Conservation (phyloP, 2,329 filamentous ascomycete genomes). For the Epichloe elymi region DNA sequence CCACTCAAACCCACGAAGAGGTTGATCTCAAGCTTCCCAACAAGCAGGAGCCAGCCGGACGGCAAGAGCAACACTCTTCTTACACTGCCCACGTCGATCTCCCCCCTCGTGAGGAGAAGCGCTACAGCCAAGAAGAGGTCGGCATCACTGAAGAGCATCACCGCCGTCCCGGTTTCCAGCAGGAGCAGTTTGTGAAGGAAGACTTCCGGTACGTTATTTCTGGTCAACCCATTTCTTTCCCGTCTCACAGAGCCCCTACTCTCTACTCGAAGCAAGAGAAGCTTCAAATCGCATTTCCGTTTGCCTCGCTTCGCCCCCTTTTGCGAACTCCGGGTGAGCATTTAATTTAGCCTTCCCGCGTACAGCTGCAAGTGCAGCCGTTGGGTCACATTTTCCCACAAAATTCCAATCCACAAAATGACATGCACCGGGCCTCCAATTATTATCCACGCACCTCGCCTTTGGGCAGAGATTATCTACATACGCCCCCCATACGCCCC, state of each 20-base stretch:
- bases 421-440: not conserved
- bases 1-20: slow-evolving; percentile 65
- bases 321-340: not conserved
- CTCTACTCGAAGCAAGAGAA: not conserved
- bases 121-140: slow-evolving; percentile 73
- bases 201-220: slow-evolving; percentile 37
- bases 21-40: slow-evolving; percentile 62
- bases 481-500: not conserved
- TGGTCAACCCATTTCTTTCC: slow-evolving; percentile 8
- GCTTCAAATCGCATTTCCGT: not conserved
- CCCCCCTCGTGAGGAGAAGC: slow-evolving; percentile 41
- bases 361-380: not conserved
- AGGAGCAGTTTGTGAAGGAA: slow-evolving; percentile 36
- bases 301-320: not conserved
- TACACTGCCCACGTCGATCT: slow-evolving; percentile 47
- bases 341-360: not conserved
- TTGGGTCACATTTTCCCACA: not conserved
- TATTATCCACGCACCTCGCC: slow-evolving; percentile 1
- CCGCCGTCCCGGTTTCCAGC: slow-evolving; percentile 55
- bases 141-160: slow-evolving; percentile 63
- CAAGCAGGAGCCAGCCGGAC: slow-evolving; percentile 70
- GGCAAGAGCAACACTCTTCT: slow-evolving; percentile 89
- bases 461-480: slow-evolving; percentile 7
- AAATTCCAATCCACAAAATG: not conserved
- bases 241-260: not conserved